These are phyloP conservation scores for Stephania japonica DNA, from an alignment of 164 flowering plant species.

Conservation along the genomic window DNA sequence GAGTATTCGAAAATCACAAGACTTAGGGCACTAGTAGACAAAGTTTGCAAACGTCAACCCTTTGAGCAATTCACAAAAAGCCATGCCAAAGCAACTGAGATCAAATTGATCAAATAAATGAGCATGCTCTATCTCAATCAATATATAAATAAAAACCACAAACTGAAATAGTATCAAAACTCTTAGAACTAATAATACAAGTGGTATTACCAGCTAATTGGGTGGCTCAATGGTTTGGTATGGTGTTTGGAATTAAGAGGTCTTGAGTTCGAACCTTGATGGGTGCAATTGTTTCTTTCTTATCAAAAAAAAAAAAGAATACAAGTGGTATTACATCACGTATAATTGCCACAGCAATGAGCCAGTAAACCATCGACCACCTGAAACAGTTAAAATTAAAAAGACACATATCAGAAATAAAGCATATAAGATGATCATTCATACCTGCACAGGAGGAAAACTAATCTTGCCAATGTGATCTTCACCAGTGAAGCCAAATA, in stretches of 20 bases:
- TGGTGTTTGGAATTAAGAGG: too few species aligned
- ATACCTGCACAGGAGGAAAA: constrained; percentile 92
- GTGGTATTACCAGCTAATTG: too few species aligned
- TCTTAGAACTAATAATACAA: not conserved
- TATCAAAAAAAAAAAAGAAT: too few species aligned
- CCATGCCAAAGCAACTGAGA: not conserved
- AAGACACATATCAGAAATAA: not conserved
- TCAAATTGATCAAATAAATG: not conserved
- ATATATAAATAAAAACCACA: not conserved
- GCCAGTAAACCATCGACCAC: not conserved
- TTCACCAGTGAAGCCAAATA: constrained; percentile 87
- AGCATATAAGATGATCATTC: not conserved
- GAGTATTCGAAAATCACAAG: not conserved
- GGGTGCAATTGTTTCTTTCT: too few species aligned
- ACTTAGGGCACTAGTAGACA: not conserved
- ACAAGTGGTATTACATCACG: not conserved
- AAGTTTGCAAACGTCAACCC: not conserved
- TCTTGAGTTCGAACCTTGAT: too few species aligned
- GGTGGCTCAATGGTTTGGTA: too few species aligned
- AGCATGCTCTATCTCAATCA: not conserved
- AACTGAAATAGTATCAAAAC: not conserved
- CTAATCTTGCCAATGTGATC: constrained; percentile 89
- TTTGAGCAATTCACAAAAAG: not conserved
- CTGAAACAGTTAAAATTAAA: not conserved
- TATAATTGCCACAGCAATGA: not conserved